phyloP scores from a whole-genome alignment of 1,284 basidiomycete genomes.

The Ganoderma sp. region DNA sequence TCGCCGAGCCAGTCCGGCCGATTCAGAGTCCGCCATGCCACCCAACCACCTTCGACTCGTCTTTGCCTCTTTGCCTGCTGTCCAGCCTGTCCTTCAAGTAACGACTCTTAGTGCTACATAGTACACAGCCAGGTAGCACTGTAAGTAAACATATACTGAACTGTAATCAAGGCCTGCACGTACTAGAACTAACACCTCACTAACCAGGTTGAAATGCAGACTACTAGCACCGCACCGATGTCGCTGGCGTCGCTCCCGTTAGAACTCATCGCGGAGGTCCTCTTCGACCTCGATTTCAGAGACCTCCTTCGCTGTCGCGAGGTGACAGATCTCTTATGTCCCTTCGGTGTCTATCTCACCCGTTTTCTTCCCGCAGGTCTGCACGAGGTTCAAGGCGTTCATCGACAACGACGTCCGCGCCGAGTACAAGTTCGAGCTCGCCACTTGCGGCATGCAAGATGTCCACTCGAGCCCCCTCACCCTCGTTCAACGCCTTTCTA shows the following conservation, averaged over 20 bases:
- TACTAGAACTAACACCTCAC: no score
- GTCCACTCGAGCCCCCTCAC: constrained; percentile 41
- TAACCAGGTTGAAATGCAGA: no score
- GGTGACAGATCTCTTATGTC: constrained; percentile 34
- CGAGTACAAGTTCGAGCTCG: constrained; percentile 62
- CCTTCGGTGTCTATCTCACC: no score
- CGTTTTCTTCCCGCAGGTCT: constrained; percentile 47
- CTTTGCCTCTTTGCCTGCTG: no score
- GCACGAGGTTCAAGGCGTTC: constrained; percentile 45
- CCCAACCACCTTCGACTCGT: no score
- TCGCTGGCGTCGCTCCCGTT: constrained; percentile 32
- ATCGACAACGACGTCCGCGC: constrained; percentile 47
- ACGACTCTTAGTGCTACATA: no score
- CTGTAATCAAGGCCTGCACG: no score
- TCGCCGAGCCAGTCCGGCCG: no score
- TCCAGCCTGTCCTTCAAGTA: no score
- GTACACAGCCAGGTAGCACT: no score
- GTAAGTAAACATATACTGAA: no score
- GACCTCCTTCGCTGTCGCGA: constrained; percentile 47
- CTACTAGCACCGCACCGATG: neutral
- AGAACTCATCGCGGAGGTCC: constrained; percentile 39
- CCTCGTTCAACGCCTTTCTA: constrained; percentile 46
- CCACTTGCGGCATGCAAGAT: constrained; percentile 53
- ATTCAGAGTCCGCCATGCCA: no score
- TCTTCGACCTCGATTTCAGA: constrained; percentile 39